These are phyloP conservation scores for Lasiosphaeriaceae sp. DNA, from an alignment of 495 filamentous ascomycete species.

Conservation along the genomic window DNA sequence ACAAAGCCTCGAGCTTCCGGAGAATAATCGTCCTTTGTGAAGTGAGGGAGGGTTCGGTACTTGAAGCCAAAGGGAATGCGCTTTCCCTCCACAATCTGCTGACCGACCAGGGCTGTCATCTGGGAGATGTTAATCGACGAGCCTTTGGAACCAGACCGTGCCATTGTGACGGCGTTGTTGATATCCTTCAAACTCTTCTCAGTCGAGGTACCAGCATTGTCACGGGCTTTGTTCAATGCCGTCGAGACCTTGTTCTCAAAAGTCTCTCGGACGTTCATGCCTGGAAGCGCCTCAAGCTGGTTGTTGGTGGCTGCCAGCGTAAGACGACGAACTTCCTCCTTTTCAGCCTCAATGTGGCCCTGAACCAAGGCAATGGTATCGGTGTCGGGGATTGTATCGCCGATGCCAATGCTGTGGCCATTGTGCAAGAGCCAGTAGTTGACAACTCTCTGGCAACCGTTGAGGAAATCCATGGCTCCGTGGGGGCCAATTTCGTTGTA, in stretches of 20 bases:
- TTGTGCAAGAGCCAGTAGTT: slow-evolving; percentile 98
- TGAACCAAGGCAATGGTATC: slow-evolving; percentile 79
- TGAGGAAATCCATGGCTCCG: slow-evolving; percentile 91
- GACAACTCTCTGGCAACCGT: slow-evolving; percentile 86
- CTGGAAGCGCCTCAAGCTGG: slow-evolving; percentile 79
- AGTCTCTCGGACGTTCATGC: slow-evolving; percentile 97
- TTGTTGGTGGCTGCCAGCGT: slow-evolving; percentile 78
- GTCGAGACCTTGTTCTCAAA: slow-evolving; percentile 95
- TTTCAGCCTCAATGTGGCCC: slow-evolving; percentile 69
- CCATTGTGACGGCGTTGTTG: slow-evolving; percentile 96
- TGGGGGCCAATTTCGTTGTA: slow-evolving; percentile 88
- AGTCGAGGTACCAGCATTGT: slow-evolving; percentile 87
- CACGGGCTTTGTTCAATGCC: slow-evolving; percentile 90
- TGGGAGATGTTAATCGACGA: slow-evolving; percentile 99
- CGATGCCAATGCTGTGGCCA: slow-evolving; percentile 96
- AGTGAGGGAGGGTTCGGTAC: slow-evolving; percentile 94
- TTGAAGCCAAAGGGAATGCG: slow-evolving; percentile 99
- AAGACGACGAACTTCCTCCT: slow-evolving; percentile 69
- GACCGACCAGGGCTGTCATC: slow-evolving; percentile 95
- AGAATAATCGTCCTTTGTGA: slow-evolving; percentile 98
- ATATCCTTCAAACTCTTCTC: slow-evolving; percentile 87
- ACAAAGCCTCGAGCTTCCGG: slow-evolving; percentile 96
- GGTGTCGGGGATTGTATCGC: slow-evolving; percentile 91
- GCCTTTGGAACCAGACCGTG: slow-evolving; percentile 92
- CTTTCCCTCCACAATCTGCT: slow-evolving; percentile 97